These are phyloP conservation scores for Hanseniaspora mollemarum DNA, from an alignment of 805 yeast genomes.

Conservation along the genomic window DNA sequence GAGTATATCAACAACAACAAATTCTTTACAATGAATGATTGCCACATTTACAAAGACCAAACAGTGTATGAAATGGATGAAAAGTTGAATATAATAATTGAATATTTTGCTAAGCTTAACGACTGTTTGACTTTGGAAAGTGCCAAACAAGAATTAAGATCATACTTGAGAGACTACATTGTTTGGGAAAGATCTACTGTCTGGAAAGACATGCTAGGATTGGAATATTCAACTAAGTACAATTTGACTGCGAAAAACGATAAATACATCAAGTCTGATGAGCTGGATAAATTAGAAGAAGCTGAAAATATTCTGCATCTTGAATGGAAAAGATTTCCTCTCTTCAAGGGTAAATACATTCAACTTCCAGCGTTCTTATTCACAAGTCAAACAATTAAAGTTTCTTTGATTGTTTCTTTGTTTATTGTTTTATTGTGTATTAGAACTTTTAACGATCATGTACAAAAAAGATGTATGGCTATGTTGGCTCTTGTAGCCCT, in stretches of 20 bases:
- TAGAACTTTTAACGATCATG: conserved; percentile 50
- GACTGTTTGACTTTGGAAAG: conserved; percentile 31
- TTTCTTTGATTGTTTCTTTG: conserved; percentile 38
- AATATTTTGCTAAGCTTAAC: conserved; percentile 43
- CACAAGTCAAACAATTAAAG: conserved; percentile 39
- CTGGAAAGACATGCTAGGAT: conserved; percentile 87
- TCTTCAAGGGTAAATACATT: conserved; percentile 29
- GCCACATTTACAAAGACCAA: conserved; percentile 44
- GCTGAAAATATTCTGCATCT: conserved; percentile 19
- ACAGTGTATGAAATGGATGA: conserved; percentile 41
- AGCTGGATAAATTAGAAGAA: conserved; percentile 19
- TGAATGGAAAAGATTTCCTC: conserved; percentile 29
- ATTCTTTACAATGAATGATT: conserved; percentile 33
- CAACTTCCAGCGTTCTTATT: conserved; percentile 40
- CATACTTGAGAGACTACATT: conserved; percentile 71
- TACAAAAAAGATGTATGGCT: conserved; percentile 55
- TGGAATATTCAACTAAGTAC: conserved; percentile 49
- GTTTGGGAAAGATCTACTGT: conserved; percentile 95
- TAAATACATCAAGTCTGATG: conserved; percentile 29
- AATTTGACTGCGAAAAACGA: conserved; percentile 28
- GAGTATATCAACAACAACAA: conserved; percentile 37
- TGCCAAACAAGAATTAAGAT: conserved; percentile 45
- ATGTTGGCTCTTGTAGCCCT: conserved; percentile 53
- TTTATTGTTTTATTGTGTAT: conserved; percentile 47
- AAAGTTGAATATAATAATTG: conserved; percentile 42